Evolutionary conservation across 2,329 filamentous ascomycete genomes (phyloP).

Genomic region (Trichoderma sp.): DNA sequence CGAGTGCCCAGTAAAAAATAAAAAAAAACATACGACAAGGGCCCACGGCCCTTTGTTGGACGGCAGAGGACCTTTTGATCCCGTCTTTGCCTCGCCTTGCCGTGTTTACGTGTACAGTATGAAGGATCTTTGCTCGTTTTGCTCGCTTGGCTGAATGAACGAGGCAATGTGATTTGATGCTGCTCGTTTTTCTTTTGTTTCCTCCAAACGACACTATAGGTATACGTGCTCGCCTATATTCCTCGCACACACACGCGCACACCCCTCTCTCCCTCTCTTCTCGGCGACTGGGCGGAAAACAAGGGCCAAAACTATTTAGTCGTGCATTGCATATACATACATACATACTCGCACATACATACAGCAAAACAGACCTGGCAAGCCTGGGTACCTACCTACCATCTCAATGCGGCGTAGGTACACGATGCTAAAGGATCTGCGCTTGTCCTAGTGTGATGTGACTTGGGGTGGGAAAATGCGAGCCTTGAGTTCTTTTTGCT

Average conservation of each 20-base stretch:
- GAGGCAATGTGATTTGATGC: background rate
- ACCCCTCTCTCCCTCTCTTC: background rate
- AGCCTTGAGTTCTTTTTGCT: background rate
- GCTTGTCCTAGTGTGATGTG: conserved; percentile 5
- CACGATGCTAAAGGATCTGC: conserved; percentile 9
- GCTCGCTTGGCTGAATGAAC: background rate
- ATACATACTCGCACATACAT: background rate
- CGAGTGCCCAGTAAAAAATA: background rate
- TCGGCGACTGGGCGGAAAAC: background rate
- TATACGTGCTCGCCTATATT: background rate
- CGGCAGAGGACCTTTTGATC: conserved; percentile 2
- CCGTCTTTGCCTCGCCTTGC: background rate
- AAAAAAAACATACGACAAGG: background rate
- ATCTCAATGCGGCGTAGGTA: conserved; percentile 1
- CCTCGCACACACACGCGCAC: background rate
- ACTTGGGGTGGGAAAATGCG: background rate
- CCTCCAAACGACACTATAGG: background rate
- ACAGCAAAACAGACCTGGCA: background rate
- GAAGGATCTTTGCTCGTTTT: background rate
- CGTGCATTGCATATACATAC: background rate
- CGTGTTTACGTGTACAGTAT: background rate
- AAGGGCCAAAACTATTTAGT: background rate
- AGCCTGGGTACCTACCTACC: background rate
- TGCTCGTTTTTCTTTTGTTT: background rate
- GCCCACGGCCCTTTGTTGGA: background rate